Evolutionary conservation across 1,284 basidiomycete genomes (phyloP), one percentile per base, ranked within the genome.

Genomic region (Phylloboletellus chloephorus): DNA sequence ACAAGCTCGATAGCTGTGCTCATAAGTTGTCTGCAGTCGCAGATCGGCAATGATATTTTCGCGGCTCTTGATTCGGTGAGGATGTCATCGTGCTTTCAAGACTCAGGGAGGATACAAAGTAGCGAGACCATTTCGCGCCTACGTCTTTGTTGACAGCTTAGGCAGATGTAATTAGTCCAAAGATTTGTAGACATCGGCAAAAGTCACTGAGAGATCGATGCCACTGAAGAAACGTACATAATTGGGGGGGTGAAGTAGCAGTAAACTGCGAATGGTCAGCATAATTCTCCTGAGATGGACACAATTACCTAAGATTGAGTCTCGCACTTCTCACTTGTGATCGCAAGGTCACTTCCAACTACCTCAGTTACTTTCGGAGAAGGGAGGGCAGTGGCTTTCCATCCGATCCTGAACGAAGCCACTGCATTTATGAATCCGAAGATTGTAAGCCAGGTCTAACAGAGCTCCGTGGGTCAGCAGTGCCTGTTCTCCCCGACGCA

Each of bases 331-430:
- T 54, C 47, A 17, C 28, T 21, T 25, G 39, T 16, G 21, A 39
- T 30, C 23, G 7, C 33, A 22, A 43, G 23, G 9, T 49, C 47
- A 13, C 26, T 41, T 17, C 32, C 51, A 20, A 16, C 15, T 5
- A 19, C 13, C 2, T 47, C 41, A 31, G 28, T 16, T 11, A 4
- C n/a, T 17, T 37, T 46, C 9, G 36, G 12, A 30, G 41, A 43
- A 45, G 71, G 68, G 19, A 79, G 62, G 7, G 78, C 74, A 12
- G 82, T 86, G 2, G 85, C 85, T 40, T 73, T 78, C 84, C 84
- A 88, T 11, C 82, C 86, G 30, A 72, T 76, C 48, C 78, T 68
- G 67, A 87, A 86, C 4, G 82, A 77, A 7, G 74, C 72, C 0
- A 82, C 52, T 3, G 73, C 82, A 11, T 80, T 79, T 38, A 82